These are phyloP conservation scores for Fusarium sp. DNA, from an alignment of 2,329 filamentous ascomycete species.

Conservation along the genomic window DNA sequence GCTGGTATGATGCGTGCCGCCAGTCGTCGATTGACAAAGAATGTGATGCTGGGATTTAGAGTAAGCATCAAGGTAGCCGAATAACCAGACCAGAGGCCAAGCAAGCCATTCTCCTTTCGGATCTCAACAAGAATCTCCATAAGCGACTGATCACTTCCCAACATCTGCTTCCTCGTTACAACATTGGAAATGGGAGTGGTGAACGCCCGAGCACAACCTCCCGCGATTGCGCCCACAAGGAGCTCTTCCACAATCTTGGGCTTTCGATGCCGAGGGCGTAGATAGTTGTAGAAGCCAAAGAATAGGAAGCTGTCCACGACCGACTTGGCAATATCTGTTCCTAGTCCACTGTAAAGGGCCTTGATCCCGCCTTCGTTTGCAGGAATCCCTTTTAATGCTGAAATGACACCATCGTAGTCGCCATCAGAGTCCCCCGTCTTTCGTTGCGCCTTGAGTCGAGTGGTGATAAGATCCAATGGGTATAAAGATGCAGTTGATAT, in stretches of 20 bases:
- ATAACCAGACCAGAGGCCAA: slow-evolving; percentile 89
- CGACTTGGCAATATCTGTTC: slow-evolving; percentile 73
- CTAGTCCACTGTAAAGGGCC: slow-evolving; percentile 76
- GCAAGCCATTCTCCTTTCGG: slow-evolving; percentile 73
- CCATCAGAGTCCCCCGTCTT: slow-evolving; percentile 58
- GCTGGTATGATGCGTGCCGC: slow-evolving; percentile 67
- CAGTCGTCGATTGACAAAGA: slow-evolving; percentile 81
- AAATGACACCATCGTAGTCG: slow-evolving; percentile 73
- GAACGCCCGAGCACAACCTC: slow-evolving; percentile 78
- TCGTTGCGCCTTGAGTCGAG: slow-evolving; percentile 82
- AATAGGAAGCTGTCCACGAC: slow-evolving; percentile 84
- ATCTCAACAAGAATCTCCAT: slow-evolving; percentile 73
- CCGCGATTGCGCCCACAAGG: slow-evolving; percentile 77
- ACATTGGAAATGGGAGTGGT: slow-evolving; percentile 86
- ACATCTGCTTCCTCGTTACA: slow-evolving; percentile 83
- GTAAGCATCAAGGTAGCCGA: slow-evolving; percentile 83
- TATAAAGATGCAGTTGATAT: slow-evolving; percentile 83
- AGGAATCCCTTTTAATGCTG: slow-evolving; percentile 79
- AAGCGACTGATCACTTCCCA: slow-evolving; percentile 56
- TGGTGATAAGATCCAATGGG: slow-evolving; percentile 84
- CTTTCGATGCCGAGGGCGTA: slow-evolving; percentile 53
- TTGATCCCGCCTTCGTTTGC: slow-evolving; percentile 73
- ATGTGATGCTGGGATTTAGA: slow-evolving; percentile 87
- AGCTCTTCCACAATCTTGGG: slow-evolving; percentile 78
- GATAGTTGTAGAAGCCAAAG: slow-evolving; percentile 80